Evolutionary conservation across 2,329 filamentous ascomycete species (phyloP), one percentile per base, ranked within the genome.

Genomic region (Pseudopyricularia cyperi): DNA sequence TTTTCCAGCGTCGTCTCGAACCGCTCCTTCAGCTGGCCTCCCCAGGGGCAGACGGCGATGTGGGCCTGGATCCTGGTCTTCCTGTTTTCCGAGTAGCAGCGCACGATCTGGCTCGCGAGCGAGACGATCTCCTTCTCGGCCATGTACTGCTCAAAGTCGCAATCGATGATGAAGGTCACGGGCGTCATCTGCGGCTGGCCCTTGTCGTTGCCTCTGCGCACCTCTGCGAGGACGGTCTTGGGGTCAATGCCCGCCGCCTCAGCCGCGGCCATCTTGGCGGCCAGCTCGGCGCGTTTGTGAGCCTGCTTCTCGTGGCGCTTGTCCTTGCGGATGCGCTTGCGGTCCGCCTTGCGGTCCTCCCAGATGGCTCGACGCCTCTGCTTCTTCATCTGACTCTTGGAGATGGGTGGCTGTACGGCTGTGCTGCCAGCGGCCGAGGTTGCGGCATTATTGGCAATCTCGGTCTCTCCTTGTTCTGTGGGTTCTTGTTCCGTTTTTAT

Each of bases 121-220:
- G 89, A 95, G 52, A 90, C 82, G 30, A 87, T 73, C 68, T 98
- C 93, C 59, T 86, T 85, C 35, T 91, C 86, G 50, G 75, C 76
- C 93, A 98, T 98, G 62, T 90, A 78, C 42, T 86, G 74, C 65
- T 98, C 90, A 64, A 94, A 98, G 58, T 87, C 82, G 68, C 91
- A 97, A 70, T 98, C 93, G 56, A 98, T 71, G 54, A 98, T 74
- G 57, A 98, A 71, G 0, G 87, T 80, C 22, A 97, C 71, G 2
- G 90, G 89, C 52, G 81, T 48, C 73, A 70, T 44, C 68, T 61
- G 35, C n/a, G 26, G 46, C n/a, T 54, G 57, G 46, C 51, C 57
- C 52, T 55, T 59, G 56, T 60, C 57, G 54, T 56, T 42, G 63
- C 55, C 65, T 69, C 62, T 63, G 64, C 52, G 63, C 63, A 33